Percentiles rank a stretch among this genome's conserved stretches.
phyloP scores from a whole-genome alignment of 2,329 filamentous ascomycete genomes.

The Phialemonium atrogriseum region DNA sequence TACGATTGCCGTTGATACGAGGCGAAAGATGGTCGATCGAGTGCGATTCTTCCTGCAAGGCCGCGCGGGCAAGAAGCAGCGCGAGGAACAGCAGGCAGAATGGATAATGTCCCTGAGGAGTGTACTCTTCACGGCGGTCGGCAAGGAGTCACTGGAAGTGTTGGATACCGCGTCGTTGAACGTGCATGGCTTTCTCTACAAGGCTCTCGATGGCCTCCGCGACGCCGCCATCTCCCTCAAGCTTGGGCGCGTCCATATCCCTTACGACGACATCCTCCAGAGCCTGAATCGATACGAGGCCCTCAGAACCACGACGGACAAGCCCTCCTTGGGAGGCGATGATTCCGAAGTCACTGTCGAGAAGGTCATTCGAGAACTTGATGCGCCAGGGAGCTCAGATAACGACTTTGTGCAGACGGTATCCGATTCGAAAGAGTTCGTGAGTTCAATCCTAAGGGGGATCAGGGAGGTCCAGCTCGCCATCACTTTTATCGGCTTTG shows the following conservation, averaged over 20 bases:
- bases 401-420: constrained; percentile 72
- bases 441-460: constrained; percentile 80
- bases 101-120: constrained; percentile 87
- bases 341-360: constrained; percentile 57
- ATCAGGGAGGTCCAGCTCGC: constrained; percentile 97
- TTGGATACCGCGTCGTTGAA: constrained; percentile 84
- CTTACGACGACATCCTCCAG: constrained; percentile 73
- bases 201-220: constrained; percentile 74
- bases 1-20: constrained; percentile 81
- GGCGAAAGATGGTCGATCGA: constrained; percentile 83
- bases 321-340: constrained; percentile 27
- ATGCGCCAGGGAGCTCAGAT: constrained; percentile 55
- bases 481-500: constrained; percentile 81
- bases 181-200: constrained; percentile 83
- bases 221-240: constrained; percentile 89
- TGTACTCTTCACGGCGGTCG: constrained; percentile 80
- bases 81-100: constrained; percentile 68
- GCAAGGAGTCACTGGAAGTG: constrained; percentile 76
- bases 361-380: constrained; percentile 67
- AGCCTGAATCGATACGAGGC: constrained; percentile 51
- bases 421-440: constrained; percentile 86
- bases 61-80: constrained; percentile 48
- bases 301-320: constrained; percentile 27
- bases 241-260: constrained; percentile 80
- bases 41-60: constrained; percentile 81